phyloP scores from a whole-genome alignment of 2,329 filamentous ascomycete genomes.

The Epichloe brachyelytri region DNA sequence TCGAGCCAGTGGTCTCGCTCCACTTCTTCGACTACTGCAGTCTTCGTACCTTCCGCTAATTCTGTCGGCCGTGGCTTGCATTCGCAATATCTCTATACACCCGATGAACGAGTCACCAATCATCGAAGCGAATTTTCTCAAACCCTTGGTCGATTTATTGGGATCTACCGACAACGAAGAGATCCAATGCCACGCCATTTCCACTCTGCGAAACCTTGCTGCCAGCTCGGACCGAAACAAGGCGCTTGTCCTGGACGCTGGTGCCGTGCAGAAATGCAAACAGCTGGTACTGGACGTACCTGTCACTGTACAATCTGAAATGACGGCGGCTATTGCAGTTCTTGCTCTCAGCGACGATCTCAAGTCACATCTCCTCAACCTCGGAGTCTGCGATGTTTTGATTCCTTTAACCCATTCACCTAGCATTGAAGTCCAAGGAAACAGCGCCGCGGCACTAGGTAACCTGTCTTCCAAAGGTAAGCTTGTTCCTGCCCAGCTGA shows the following conservation, averaged over 20 bases:
- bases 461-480: conserved; percentile 95
- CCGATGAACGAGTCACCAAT: conserved; percentile 96
- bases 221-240: conserved; percentile 98
- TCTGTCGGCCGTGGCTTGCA: conserved; percentile 91
- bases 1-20: conserved; percentile 69
- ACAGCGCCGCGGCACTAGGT: conserved; percentile 88
- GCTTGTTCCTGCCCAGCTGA: conserved; percentile 9
- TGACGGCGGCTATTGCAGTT: conserved; percentile 98
- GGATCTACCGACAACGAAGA: conserved; percentile 96
- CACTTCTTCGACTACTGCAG: conserved; percentile 78
- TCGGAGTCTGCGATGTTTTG: conserved; percentile 91
- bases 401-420: conserved; percentile 91
- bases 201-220: conserved; percentile 85
- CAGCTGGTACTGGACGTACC: conserved; percentile 88
- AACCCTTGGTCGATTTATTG: conserved; percentile 82
- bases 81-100: conserved; percentile 97
- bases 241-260: conserved; percentile 89
- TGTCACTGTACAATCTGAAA: conserved; percentile 91
- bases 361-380: conserved; percentile 77
- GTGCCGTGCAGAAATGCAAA: conserved; percentile 97
- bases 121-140: conserved; percentile 92
- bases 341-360: conserved; percentile 90
- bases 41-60: conserved; percentile 94
- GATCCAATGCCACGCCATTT: conserved; percentile 97
- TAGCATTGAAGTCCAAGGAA: conserved; percentile 96